phyloP scores from a whole-genome alignment of 2,329 filamentous ascomycete genomes.

The Aureobasidium sp. region DNA sequence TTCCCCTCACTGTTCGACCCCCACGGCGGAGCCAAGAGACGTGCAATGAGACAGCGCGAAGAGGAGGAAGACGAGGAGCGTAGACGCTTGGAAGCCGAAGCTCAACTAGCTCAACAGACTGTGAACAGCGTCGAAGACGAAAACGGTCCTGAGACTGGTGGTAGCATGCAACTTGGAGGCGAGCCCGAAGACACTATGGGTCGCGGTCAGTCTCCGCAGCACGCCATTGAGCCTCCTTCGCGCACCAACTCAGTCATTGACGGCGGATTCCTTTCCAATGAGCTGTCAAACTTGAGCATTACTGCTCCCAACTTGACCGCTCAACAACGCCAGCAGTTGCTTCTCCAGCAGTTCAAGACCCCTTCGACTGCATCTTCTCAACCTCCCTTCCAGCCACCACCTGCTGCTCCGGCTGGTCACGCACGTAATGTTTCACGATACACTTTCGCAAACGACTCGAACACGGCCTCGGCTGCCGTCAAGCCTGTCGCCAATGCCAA shows the following conservation, averaged over 20 bases:
- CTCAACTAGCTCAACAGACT: conserved; percentile 43
- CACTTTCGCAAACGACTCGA: conserved; percentile 72
- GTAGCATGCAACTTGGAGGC: conserved; percentile 82
- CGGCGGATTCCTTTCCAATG: conserved; percentile 30
- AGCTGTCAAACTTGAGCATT: conserved; percentile 36
- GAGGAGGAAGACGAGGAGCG: conserved; percentile 51
- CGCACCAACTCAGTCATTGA: conserved; percentile 40
- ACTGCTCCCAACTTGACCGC: conserved; percentile 70
- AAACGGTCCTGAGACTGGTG: conserved; percentile 66
- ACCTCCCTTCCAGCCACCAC: conserved; percentile 6
- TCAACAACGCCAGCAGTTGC: conserved; percentile 64
- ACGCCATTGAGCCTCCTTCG: conserved; percentile 67
- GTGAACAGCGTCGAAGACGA: conserved; percentile 48
- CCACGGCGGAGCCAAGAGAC: conserved; percentile 73
- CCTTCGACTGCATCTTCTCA: conserved; percentile 37
- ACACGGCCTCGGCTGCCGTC: conserved; percentile 53
- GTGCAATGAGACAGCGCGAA: conserved; percentile 61
- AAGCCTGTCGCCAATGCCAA: conserved; percentile 74
- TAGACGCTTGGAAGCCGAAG: conserved; percentile 47
- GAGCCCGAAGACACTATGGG: conserved; percentile 71
- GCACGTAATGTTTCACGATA: conserved; percentile 79
- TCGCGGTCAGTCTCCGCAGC: conserved; percentile 55
- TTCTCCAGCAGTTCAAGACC: conserved; percentile 54
- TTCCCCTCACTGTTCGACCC: conserved; percentile 78
- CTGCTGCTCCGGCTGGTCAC: conserved; percentile 48